Evolutionary conservation across 306 rosid species (phyloP).

Genomic region (Trichosanthes cucumerina): DNA sequence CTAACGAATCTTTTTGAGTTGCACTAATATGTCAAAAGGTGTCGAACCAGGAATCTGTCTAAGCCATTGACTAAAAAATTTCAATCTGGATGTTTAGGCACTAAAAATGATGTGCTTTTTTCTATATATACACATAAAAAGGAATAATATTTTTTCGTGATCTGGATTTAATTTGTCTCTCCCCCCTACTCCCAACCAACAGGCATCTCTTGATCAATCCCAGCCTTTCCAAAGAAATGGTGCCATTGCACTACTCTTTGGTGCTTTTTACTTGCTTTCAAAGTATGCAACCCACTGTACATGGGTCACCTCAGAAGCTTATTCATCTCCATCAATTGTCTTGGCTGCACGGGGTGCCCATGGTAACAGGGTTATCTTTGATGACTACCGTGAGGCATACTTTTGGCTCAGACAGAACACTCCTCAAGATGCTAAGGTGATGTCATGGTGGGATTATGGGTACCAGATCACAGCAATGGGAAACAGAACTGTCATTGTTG

Average conservation of each 20-base stretch:
- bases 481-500: conserved; percentile 96
- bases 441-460: conserved; percentile 99
- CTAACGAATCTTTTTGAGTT: not conserved
- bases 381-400: conserved; percentile 99
- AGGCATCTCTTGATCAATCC: conserved; percentile 80
- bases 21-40: not conserved
- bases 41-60: not conserved
- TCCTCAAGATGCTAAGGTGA: conserved; percentile 90
- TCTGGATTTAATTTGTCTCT: not conserved
- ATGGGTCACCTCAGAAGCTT: conserved; percentile 99
- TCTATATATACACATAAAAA: not conserved
- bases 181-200: conserved; percentile 9
- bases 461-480: conserved; percentile 99
- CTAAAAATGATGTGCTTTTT: not conserved
- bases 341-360: conserved; percentile 98
- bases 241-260: conserved; percentile 67
- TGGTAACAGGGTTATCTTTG: conserved; percentile 90
- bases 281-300: conserved; percentile 94
- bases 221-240: conserved; percentile 95
- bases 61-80: not conserved
- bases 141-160: not conserved
- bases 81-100: not conserved
- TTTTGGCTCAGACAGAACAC: conserved; percentile 99
- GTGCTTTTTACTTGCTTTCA: conserved; percentile 90
- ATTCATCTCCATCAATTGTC: conserved; percentile 98